phyloP scores from a whole-genome alignment of 192 early-diverging fungal species.

The Pecoramyces ruminantium region DNA sequence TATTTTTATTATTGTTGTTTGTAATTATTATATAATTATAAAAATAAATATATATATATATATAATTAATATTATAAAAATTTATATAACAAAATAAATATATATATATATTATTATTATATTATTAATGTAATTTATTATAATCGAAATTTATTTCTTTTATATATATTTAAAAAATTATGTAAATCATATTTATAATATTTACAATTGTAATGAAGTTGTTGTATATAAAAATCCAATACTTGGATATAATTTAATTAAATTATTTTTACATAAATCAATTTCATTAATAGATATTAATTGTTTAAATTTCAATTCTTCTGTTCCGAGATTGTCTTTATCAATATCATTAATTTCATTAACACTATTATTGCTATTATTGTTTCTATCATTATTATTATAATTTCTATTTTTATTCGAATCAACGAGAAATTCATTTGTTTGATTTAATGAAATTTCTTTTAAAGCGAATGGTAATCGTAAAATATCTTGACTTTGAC shows the following conservation, averaged over 20 bases:
- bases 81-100: too few relatives aligned
- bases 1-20: too few relatives aligned
- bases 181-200: background rate
- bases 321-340: background rate
- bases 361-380: background rate
- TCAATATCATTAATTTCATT: background rate
- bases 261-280: background rate
- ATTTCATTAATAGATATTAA: background rate
- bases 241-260: background rate
- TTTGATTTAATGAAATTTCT: background rate
- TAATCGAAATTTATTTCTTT: too few relatives aligned
- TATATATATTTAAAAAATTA: background rate
- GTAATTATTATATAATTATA: too few relatives aligned
- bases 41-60: too few relatives aligned
- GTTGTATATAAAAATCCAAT: background rate
- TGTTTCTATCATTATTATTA: background rate
- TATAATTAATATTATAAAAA: too few relatives aligned
- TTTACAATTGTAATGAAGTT: background rate
- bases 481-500: background rate
- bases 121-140: too few relatives aligned
- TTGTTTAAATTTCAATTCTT: background rate
- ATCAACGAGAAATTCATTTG: too few relatives aligned
- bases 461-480: background rate
- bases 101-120: too few relatives aligned
- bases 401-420: too few relatives aligned